Evolutionary conservation across 2,329 filamentous ascomycete species (phyloP).

Genomic region (Diaporthe sp.): DNA sequence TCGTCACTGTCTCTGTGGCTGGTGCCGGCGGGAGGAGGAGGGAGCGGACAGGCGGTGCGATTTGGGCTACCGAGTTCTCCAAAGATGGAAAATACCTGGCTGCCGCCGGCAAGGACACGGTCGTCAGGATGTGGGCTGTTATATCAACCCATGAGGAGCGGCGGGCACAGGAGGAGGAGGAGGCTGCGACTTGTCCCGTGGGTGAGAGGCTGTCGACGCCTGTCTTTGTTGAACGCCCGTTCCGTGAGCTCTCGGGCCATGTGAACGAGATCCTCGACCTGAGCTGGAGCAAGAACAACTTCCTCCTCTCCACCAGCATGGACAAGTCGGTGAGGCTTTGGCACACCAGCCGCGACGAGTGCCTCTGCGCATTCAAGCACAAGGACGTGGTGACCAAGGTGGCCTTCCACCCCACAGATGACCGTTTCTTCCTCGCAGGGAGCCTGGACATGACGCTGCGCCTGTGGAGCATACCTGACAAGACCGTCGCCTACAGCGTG

Average conservation of each 20-base stretch:
- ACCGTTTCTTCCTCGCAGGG: conserved; percentile 96
- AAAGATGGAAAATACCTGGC: conserved; percentile 92
- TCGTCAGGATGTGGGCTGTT: conserved; percentile 91
- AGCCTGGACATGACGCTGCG: conserved; percentile 90
- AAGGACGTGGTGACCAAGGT: conserved; percentile 96
- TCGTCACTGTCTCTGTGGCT: conserved; percentile 49
- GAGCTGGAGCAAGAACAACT: conserved; percentile 99
- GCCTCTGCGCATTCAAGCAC: conserved; percentile 93
- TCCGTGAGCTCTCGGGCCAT: conserved; percentile 87
- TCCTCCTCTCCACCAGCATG: conserved; percentile 95
- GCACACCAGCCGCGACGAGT: conserved; percentile 89
- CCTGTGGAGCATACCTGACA: conserved; percentile 97
- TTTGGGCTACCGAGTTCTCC: conserved; percentile 95
- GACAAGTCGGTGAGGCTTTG: conserved; percentile 96
- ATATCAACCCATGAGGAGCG: conserved; percentile 87
- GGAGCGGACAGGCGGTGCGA: conserved; percentile 71
- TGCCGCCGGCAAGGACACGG: conserved; percentile 89
- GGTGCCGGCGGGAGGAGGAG: conserved; percentile 57
- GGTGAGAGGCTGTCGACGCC: conserved; percentile 84
- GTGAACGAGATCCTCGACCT: conserved; percentile 88
- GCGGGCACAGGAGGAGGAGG: conserved; percentile 78
- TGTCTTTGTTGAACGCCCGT: conserved; percentile 85
- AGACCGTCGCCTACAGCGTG: conserved; percentile 86
- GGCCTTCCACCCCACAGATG: conserved; percentile 92
- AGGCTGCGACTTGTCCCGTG: conserved; percentile 59